Evolutionary conservation across 2,329 filamentous ascomycete genomes (phyloP).

Genomic region (Paracamarosporium sp.): DNA sequence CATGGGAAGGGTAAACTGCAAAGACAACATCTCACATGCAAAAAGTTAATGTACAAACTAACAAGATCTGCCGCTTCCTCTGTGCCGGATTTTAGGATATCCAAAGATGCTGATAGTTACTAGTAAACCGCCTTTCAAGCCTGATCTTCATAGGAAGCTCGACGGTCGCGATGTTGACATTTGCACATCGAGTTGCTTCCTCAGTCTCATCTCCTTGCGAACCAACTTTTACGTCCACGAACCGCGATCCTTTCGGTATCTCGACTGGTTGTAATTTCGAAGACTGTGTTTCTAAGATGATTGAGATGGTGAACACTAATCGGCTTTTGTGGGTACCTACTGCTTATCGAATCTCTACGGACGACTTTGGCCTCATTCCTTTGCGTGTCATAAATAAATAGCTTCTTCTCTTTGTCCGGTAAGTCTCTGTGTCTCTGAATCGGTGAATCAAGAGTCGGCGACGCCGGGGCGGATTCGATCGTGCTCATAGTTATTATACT

Average conservation of each 20-base stretch:
- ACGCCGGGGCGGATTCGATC: background rate
- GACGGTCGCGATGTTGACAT: conserved; percentile 1
- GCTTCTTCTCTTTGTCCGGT: background rate
- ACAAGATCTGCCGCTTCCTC: background rate
- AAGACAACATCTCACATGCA: too few species aligned
- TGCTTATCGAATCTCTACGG: background rate
- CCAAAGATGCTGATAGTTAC: background rate
- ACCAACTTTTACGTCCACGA: background rate
- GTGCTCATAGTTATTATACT: background rate
- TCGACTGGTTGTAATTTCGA: background rate
- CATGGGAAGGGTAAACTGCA: too few species aligned
- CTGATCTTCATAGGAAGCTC: background rate
- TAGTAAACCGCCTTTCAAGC: background rate
- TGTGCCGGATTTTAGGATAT: background rate
- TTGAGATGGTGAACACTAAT: background rate
- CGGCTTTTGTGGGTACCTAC: background rate
- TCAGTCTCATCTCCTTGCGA: background rate
- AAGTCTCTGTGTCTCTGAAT: background rate
- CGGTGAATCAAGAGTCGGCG: background rate
- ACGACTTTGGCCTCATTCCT: conserved; percentile 3
- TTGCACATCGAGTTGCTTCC: background rate
- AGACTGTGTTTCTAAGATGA: background rate
- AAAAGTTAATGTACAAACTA: background rate
- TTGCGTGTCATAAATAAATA: conserved; percentile 1
- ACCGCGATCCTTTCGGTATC: conserved; percentile 1